phyloP scores from a whole-genome alignment of 2,329 filamentous ascomycete species.

The Alternaria triticimaculans region DNA sequence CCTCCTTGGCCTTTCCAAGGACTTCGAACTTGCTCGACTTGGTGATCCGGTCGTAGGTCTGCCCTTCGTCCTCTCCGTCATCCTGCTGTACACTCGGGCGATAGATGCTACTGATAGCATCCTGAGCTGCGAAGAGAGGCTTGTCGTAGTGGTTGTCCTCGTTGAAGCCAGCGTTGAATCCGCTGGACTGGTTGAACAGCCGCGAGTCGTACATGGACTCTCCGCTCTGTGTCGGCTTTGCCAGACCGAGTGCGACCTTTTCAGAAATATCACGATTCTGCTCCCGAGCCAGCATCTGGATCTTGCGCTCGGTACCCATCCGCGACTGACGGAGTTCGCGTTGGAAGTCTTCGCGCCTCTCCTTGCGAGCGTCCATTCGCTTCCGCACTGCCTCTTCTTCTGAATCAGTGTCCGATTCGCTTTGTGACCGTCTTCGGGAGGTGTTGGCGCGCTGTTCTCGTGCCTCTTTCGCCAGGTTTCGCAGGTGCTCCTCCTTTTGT shows the following conservation, averaged over 20 bases:
- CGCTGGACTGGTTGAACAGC: slow-evolving; percentile 91
- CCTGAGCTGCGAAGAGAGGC: slow-evolving; percentile 92
- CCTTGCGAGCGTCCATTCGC: slow-evolving; percentile 77
- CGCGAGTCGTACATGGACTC: slow-evolving; percentile 98
- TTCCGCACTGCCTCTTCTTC: slow-evolving; percentile 77
- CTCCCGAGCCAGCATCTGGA: slow-evolving; percentile 92
- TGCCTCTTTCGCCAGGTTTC: slow-evolving; percentile 87
- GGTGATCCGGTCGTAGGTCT: slow-evolving; percentile 85
- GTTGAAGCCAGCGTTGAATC: slow-evolving; percentile 91
- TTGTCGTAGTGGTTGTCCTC: slow-evolving; percentile 98
- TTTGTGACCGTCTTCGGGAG: slow-evolving; percentile 48
- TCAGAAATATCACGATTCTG: slow-evolving; percentile 97
- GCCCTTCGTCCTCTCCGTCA: slow-evolving; percentile 79
- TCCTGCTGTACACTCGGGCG: slow-evolving; percentile 74
- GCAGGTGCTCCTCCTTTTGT: slow-evolving; percentile 90
- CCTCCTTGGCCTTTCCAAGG: slow-evolving; percentile 79
- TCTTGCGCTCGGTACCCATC: slow-evolving; percentile 91
- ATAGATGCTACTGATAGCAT: slow-evolving; percentile 94
- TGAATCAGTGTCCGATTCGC: slow-evolving; percentile 52
- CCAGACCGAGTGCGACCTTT: slow-evolving; percentile 91
- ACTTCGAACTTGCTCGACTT: slow-evolving; percentile 88
- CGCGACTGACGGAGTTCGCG: slow-evolving; percentile 89
- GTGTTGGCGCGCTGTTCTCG: slow-evolving; percentile 75
- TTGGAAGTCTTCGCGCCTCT: slow-evolving; percentile 82
- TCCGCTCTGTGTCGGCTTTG: slow-evolving; percentile 89